Conservation (phyloP, 805 yeast genomes). For the Lipomyces yamanashiensis region DNA sequence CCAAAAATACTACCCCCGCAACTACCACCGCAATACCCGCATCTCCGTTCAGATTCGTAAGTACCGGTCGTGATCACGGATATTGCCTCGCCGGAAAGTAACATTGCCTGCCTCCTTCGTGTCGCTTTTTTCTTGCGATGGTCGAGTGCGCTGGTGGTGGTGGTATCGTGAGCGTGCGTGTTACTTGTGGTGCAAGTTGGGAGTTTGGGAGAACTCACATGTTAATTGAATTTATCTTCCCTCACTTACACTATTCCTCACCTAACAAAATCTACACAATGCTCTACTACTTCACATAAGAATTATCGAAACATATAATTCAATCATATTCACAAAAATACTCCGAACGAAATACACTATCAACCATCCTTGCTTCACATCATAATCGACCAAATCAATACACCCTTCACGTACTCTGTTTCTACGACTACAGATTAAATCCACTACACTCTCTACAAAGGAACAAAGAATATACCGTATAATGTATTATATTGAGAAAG, state of each 20-base stretch:
- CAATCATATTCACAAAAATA: no score
- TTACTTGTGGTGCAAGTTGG: no score
- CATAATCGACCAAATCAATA: not conserved
- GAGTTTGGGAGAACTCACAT: no score
- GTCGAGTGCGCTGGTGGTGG: not conserved
- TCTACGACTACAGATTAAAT: not conserved
- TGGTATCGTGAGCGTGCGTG: not conserved
- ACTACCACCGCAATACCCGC: conserved; percentile 75
- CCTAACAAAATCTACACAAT: no score
- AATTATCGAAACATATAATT: no score
- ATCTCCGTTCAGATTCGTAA: conserved; percentile 44
- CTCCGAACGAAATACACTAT: no score
- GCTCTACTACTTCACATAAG: no score
- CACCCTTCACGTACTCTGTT: no score
- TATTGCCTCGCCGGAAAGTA: conserved; percentile 10
- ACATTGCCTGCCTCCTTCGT: conserved; percentile 4
- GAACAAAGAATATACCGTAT: conserved; percentile 2
- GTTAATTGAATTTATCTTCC: no score
- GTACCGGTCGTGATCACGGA: conserved; percentile 19
- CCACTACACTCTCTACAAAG: not conserved
- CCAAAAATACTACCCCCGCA: conserved; percentile 40
- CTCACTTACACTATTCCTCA: no score
- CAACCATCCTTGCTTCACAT: not conserved
- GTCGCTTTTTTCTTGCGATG: not conserved
- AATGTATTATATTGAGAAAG: conserved; percentile 5